phyloP scores from a whole-genome alignment of 176 grass and related monocot species.

The Eleusine coracana region DNA sequence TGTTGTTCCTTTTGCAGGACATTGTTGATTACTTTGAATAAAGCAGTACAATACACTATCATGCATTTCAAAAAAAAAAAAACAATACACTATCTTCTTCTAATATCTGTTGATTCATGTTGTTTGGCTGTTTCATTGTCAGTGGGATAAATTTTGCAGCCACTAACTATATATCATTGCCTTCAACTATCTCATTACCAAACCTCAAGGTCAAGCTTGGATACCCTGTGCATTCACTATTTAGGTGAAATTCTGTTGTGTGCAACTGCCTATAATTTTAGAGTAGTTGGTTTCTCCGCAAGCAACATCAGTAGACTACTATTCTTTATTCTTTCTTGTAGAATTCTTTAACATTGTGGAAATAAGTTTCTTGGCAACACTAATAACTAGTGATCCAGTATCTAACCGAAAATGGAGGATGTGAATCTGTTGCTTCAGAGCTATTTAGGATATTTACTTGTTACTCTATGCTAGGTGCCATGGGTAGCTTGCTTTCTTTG shows the following conservation, averaged over 20 bases:
- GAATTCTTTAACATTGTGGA: not conserved
- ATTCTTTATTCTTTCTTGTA: not conserved
- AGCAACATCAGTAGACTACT: not conserved
- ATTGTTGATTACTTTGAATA: conserved; percentile 9
- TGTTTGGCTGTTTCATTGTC: not conserved
- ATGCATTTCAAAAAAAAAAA: no score
- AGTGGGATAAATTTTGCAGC: conserved; percentile 55
- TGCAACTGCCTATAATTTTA: conserved; percentile 16
- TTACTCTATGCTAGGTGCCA: not conserved
- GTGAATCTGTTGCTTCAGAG: conserved; percentile 7
- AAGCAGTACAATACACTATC: not conserved
- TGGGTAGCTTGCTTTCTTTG: conserved; percentile 17
- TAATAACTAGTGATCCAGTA: not conserved
- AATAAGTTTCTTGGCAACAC: not conserved
- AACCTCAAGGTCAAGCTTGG: conserved; percentile 51
- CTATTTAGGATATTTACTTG: conserved; percentile 11
- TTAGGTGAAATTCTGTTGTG: conserved; percentile 75
- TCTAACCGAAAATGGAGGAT: not conserved
- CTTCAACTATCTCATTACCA: conserved; percentile 55
- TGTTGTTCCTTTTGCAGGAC: not conserved
- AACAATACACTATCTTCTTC: not conserved
- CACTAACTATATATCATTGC: conserved; percentile 87
- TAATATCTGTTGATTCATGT: conserved; percentile 19
- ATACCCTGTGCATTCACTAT: conserved; percentile 78
- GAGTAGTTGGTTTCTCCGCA: not conserved